A percentile compares a stretch with the other conserved stretches of the same genome.
Evolutionary conservation across 1,139 yeast genomes (phyloP).

Genomic region (Sugiyamaella sp.): DNA sequence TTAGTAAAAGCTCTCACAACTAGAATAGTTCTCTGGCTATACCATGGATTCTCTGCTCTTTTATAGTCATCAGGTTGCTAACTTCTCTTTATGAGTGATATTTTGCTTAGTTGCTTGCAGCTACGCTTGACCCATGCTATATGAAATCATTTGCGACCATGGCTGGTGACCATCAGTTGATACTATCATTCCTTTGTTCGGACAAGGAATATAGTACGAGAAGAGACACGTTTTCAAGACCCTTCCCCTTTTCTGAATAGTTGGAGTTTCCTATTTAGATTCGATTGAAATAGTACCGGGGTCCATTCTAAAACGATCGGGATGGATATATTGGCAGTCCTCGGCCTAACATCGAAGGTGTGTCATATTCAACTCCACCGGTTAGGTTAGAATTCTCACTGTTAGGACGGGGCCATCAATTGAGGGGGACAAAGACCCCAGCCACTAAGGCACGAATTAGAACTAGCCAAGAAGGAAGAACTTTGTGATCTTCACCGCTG

Average conservation of each 20-base stretch:
- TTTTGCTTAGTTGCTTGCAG: not conserved
- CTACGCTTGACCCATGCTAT: not conserved
- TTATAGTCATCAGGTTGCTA: not conserved
- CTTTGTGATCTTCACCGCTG: not conserved
- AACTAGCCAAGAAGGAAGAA: not conserved
- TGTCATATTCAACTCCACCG: too few relatives aligned
- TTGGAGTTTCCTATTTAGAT: constrained; percentile 8
- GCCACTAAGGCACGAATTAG: too few relatives aligned
- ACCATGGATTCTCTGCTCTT: not conserved
- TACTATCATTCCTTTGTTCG: constrained; percentile 5
- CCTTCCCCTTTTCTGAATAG: not conserved
- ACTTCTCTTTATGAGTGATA: not conserved
- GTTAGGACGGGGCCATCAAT: too few relatives aligned
- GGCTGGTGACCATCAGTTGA: not conserved
- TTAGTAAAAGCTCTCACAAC: too few relatives aligned
- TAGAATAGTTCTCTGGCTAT: not conserved
- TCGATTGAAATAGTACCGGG: not conserved
- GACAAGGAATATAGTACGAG: constrained; percentile 1
- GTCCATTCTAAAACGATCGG: not conserved
- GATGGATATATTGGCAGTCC: not conserved
- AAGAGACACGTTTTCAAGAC: not conserved
- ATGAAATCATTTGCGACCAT: too few relatives aligned
- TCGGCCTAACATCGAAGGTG: too few relatives aligned
- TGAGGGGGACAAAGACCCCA: too few relatives aligned
- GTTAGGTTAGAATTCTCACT: too few relatives aligned